Base-by-base conservation (phyloP, 2,329 filamentous ascomycete species). In the Intubia oerlemansii region DNA sequence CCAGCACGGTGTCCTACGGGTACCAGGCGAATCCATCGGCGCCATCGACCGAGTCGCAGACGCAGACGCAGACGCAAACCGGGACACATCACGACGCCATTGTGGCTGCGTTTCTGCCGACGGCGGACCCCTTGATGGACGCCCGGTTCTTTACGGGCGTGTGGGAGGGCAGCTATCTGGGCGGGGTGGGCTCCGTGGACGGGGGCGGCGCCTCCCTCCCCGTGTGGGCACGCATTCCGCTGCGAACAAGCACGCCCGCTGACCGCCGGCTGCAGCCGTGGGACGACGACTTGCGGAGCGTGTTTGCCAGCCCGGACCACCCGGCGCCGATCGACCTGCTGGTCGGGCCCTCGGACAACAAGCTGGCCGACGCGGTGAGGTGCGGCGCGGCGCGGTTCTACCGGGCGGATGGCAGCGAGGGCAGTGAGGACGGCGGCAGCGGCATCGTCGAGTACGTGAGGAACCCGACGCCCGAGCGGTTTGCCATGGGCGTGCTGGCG, bases 311-410 rank as follows among this genome's bases (percentile, higher is more conserved):
- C 4, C 13, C 31, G 12, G 31, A 33, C 16, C 13, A 18, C 8
- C 28, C 28, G 3, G 18, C 27, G 7, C 31, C 31, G 17, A 17
- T 33, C 5, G 31, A 33, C 14, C 25, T 33, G 5, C 6, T 30
- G 13, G 30, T 21, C 10, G 28, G 28, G 4, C 28, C 31, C 2
- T 12, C 17, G 11, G 21, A 24, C 9, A 33, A 33, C 13, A 22
- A 18, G 5, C 13, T 33, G 12, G 31, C 31, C 17, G 28, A 29
- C 24, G 25, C 25, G 17, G 19, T 33, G n/a, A n/a, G n/a, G n/a
- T n/a, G n/a, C n/a, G n/a, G n/a, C n/a, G n/a, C n/a, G n/a, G n/a
- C n/a, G n/a, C n/a, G n/a, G n/a, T n/a, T n/a, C n/a, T n/a, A n/a
- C n/a, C n/a, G n/a, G n/a, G n/a, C n/a, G n/a, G n/a, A n/a, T n/a